Base-by-base conservation (phyloP, 177 flowering plant genomes). In the Tripterygium wilfordii region DNA sequence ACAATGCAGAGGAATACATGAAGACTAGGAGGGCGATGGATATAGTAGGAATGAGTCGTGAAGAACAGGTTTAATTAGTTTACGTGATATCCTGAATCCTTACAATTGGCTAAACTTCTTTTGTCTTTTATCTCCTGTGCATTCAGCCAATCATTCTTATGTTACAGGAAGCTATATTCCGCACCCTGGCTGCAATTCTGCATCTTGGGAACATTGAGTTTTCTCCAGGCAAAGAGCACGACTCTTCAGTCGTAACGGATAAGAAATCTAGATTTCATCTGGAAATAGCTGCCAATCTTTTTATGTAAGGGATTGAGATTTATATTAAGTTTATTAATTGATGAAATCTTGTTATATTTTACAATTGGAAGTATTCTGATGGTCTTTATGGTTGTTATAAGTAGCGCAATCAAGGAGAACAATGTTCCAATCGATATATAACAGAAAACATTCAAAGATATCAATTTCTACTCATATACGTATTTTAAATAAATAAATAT, bases 11-110 rank as follows among this genome's bases (percentile, higher is more conserved):
- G 33, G 97, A 89, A 49, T 94, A 89, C 49, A 30, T 75, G 48
- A 87, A 72, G 66, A 94, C 97, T 49, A 85, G 86, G 60, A 78
- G 92, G 69, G 95, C 99, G 41, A 94, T 94, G 99, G 92, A 83
- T 53, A 87, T 94, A 57, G 97, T 94, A 43, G 99, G 99, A 46
- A 94, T 94, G 49, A 77, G 85, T 70, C 66, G 64, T 54, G 87
- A 85, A 15, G 97, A 89, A 47, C 99, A 94, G 97, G 99, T 94
- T 51, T 35, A 29, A 29, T 18, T 26, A 27, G 13, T 37, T 45
- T 29, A 26, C n/a, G 3, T n/a, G 15, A 27, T 15, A 31, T 23
- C 20, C 8, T 40, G 9, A 22, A 17, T 52, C n/a, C 27, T 24
- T 47, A 31, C 31, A 3, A 3, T 24, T 55, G 33, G 8, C 33